phyloP scores from a whole-genome alignment of 345 rosid genomes.

The Tarenaya hassleriana region DNA sequence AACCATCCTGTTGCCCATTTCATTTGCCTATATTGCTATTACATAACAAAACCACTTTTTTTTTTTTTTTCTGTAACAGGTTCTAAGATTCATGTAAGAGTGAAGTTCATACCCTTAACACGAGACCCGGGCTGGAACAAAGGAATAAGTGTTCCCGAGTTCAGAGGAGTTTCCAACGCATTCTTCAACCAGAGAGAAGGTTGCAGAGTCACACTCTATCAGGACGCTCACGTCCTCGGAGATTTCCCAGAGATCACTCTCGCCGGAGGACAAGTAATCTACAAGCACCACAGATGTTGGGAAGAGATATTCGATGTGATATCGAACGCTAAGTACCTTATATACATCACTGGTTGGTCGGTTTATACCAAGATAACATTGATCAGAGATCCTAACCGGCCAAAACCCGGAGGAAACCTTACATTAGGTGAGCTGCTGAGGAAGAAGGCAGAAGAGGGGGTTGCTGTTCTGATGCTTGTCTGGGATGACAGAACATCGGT shows the following conservation, averaged over 20 bases:
- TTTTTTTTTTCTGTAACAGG: no score
- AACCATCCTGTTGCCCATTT: no score
- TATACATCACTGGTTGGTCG: slow-evolving; percentile 85
- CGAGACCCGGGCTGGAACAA: slow-evolving; percentile 44
- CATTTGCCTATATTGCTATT: no score
- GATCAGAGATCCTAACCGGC: slow-evolving; percentile 46
- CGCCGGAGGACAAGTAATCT: slow-evolving; percentile 18
- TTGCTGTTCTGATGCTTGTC: slow-evolving; percentile 58
- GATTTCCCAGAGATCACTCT: slow-evolving; percentile 26
- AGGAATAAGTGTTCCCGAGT: slow-evolving; percentile 37
- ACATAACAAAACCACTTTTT: no score
- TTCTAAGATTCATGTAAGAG: slow-evolving; percentile 39
- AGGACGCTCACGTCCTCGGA: slow-evolving; percentile 60
- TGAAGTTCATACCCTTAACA: slow-evolving; percentile 34
- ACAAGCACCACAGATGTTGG: slow-evolving; percentile 57
- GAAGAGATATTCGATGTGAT: slow-evolving; percentile 74
- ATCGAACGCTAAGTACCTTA: slow-evolving; percentile 43
- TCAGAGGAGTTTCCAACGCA: slow-evolving; percentile 46
- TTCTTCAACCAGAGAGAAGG: slow-evolving; percentile 54
- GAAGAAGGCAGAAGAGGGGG: slow-evolving; percentile 56
- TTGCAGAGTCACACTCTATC: slow-evolving; percentile 70
- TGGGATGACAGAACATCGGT: slow-evolving; percentile 82
- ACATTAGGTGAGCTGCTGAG: slow-evolving; percentile 53
- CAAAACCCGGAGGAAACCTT: slow-evolving; percentile 25
- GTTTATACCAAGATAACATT: slow-evolving; percentile 44